A percentile compares a stretch with the other conserved stretches of the same genome.
These are phyloP conservation scores for Climacium dendroides DNA, from an alignment of 225 moss, liverwort and hornwort species.

Conservation along the genomic window DNA sequence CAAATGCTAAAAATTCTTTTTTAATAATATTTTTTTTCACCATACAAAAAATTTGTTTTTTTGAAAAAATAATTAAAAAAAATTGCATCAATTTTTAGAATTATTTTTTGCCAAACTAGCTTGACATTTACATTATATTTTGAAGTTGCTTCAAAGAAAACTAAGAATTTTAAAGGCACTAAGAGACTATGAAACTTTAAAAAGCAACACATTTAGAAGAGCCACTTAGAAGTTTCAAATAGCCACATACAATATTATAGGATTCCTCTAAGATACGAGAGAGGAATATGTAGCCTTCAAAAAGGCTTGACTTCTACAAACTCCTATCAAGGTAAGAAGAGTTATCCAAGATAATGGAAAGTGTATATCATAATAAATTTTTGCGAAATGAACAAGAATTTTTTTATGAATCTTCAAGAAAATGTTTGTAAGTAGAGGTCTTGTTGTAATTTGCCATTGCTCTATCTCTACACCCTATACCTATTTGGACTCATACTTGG, in stretches of 20 bases:
- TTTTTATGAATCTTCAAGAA: not conserved
- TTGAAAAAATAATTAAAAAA: too few relatives aligned
- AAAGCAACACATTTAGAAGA: not conserved
- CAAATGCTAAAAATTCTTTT: fast-evolving
- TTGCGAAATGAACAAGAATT: not conserved
- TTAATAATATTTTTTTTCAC: not conserved
- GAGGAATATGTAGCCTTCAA: not conserved
- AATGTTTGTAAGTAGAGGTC: fast-evolving
- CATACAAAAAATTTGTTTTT: too few relatives aligned
- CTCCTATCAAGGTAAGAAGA: fast-evolving
- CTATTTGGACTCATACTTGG: not conserved
- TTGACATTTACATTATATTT: not conserved
- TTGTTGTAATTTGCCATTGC: not conserved
- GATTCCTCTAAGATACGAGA: not conserved
- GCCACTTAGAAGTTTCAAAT: not conserved
- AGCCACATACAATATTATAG: too few relatives aligned
- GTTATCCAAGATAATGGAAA: not conserved
- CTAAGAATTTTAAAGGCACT: not conserved
- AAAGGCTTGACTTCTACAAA: not conserved
- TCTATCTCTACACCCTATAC: fast-evolving
- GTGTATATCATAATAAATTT: too few relatives aligned
- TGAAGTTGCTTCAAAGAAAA: not conserved
- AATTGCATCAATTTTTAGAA: not conserved
- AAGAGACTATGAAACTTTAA: not conserved
- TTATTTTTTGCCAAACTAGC: fast-evolving